Evolutionary conservation across 176 grass and related monocot genomes (phyloP).

Genomic region (Secale cereale): DNA sequence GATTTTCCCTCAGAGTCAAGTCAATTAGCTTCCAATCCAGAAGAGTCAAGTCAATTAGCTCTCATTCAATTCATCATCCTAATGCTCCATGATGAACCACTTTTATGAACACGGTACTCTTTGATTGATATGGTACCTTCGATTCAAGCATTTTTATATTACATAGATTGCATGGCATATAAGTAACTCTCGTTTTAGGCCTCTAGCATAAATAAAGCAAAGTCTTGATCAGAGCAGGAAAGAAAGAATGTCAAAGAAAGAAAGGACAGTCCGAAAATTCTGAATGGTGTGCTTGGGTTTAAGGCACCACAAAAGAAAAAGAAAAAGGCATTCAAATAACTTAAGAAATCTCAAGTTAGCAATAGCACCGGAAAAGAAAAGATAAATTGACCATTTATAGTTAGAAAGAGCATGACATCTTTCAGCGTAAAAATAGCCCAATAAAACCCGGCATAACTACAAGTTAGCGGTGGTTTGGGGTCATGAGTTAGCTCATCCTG

Average conservation of each 20-base stretch:
- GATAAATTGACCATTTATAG: not conserved
- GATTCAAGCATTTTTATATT: not conserved
- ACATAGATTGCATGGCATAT: not conserved
- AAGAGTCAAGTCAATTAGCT: not conserved
- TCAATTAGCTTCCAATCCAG: not conserved
- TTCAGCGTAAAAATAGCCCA: not conserved
- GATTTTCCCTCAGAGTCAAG: not conserved
- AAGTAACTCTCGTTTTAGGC: slow-evolving; percentile 6
- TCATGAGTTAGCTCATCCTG: not conserved
- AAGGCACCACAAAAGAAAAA: slow-evolving; percentile 3
- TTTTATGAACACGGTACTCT: not conserved
- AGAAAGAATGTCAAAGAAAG: not conserved
- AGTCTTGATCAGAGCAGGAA: not conserved
- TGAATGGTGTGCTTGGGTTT: not conserved
- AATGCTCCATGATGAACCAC: not conserved
- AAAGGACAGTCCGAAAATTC: not conserved
- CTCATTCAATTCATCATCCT: not conserved
- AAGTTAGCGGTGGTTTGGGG: not conserved
- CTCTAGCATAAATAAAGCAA: slow-evolving; percentile 6
- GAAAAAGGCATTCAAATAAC: slow-evolving; percentile 4
- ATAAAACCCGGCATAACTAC: not conserved
- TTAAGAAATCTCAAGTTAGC: not conserved
- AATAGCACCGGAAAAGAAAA: not conserved
- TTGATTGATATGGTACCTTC: not conserved
- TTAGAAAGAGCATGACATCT: not conserved